phyloP scores from a whole-genome alignment of 495 filamentous ascomycete species.

The Staphylotrichum tortipilum region DNA sequence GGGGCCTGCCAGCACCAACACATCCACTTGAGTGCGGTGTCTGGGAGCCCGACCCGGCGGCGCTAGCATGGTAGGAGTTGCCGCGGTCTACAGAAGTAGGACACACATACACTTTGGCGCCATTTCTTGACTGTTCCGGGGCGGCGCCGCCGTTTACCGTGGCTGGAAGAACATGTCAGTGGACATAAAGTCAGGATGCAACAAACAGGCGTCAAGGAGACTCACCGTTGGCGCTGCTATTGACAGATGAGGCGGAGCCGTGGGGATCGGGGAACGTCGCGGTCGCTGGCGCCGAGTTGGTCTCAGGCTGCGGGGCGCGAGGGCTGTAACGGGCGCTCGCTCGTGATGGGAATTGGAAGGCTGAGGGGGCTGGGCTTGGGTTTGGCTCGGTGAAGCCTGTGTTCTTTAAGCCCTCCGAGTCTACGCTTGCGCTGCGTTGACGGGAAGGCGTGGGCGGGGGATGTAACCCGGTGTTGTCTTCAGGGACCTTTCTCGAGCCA shows the following conservation, averaged over 20 bases:
- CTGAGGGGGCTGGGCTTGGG: slow-evolving; percentile 3
- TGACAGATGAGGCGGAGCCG: slow-evolving; percentile 11
- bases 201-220: not conserved
- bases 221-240: slow-evolving; percentile 20
- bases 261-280: slow-evolving; percentile 8
- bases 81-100: slow-evolving; percentile 7
- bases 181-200: too few relatives aligned
- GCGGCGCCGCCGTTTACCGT: slow-evolving; percentile 14
- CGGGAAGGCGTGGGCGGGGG: slow-evolving; percentile 14
- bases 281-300: slow-evolving; percentile 11
- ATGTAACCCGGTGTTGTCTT: not conserved
- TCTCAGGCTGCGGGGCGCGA: not conserved
- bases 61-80: not conserved
- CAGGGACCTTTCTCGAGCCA: slow-evolving; percentile 5
- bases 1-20: slow-evolving; percentile 5
- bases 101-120: slow-evolving; percentile 25
- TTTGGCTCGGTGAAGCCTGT: not conserved
- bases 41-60: not conserved
- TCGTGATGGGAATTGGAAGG: slow-evolving; percentile 16
- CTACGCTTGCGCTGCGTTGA: slow-evolving; percentile 26
- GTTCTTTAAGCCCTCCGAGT: slow-evolving; percentile 15
- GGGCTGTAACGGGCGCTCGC: slow-evolving; percentile 24
- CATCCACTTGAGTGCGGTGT: slow-evolving; percentile 8
- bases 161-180: slow-evolving; percentile 11
- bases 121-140: slow-evolving; percentile 5